These are phyloP conservation scores for Pichia sp. DNA, from an alignment of 1,139 yeast species.

Conservation along the genomic window DNA sequence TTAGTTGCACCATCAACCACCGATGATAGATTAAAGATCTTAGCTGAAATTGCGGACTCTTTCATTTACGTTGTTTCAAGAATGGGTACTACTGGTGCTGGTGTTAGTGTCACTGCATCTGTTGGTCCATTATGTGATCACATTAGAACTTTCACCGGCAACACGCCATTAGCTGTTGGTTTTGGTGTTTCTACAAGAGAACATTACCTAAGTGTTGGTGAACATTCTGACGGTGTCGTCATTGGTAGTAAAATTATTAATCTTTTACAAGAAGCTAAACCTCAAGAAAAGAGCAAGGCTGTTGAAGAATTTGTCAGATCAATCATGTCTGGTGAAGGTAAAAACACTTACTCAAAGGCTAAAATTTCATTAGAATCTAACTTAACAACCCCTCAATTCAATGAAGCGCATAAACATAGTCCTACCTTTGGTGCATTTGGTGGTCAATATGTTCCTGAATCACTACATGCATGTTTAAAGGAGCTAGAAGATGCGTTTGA, in stretches of 20 bases:
- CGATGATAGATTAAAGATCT: conserved; percentile 71
- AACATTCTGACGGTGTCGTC: conserved; percentile 86
- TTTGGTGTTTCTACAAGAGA: conserved; percentile 94
- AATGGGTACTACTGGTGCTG: conserved; percentile 97
- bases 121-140: conserved; percentile 64
- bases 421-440: conserved; percentile 92
- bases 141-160: conserved; percentile 67
- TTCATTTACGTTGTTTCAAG: conserved; percentile 93
- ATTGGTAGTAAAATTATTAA: conserved; percentile 85
- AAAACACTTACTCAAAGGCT: conserved; percentile 27
- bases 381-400: conserved; percentile 36
- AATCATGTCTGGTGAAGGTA: conserved; percentile 56
- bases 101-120: conserved; percentile 54
- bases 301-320: conserved; percentile 64
- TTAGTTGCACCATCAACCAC: conserved; percentile 95
- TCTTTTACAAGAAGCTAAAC: conserved; percentile 55
- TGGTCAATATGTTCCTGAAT: conserved; percentile 98
- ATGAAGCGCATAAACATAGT: conserved; percentile 54
- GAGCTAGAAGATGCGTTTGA: conserved; percentile 87
- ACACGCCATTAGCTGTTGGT: conserved; percentile 90
- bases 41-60: conserved; percentile 85
- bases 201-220: conserved; percentile 75
- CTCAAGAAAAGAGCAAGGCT: conserved; percentile 51
- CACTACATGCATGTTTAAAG: conserved; percentile 80
- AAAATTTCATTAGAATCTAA: conserved; percentile 22